phyloP scores from a whole-genome alignment of 345 rosid genomes.

The Citrus sp. region DNA sequence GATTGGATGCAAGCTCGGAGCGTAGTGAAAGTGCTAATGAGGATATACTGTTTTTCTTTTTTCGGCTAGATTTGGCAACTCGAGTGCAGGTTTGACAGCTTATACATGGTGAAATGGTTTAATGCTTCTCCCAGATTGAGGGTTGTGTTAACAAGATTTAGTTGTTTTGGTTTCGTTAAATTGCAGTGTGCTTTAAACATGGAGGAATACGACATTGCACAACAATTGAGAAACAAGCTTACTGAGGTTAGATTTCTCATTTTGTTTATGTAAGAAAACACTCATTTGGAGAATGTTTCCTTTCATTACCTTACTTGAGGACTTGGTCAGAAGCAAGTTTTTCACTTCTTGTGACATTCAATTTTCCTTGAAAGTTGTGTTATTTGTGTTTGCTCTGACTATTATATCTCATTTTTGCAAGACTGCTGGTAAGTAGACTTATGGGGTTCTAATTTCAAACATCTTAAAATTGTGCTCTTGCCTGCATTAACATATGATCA shows the following conservation, averaged over 20 bases:
- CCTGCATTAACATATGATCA: not conserved
- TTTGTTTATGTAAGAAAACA: not conserved
- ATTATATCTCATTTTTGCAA: not conserved
- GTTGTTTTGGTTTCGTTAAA: slow-evolving; percentile 13
- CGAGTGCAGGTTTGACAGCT: slow-evolving; percentile 73
- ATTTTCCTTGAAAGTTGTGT: not conserved
- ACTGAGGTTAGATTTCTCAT: slow-evolving; percentile 55
- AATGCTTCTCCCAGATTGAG: not conserved
- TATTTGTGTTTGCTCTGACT: not conserved
- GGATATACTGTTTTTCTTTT: slow-evolving; percentile 86
- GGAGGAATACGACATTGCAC: slow-evolving; percentile 88
- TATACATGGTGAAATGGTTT: not conserved
- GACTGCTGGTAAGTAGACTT: not conserved
- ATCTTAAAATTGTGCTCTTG: slow-evolving; percentile 5
- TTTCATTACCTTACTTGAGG: not conserved
- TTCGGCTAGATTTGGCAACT: slow-evolving; percentile 80
- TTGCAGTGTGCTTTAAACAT: slow-evolving; percentile 78
- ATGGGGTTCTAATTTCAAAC: not conserved
- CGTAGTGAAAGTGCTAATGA: slow-evolving; percentile 88
- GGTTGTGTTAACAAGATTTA: slow-evolving; percentile 12
- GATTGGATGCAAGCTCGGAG: slow-evolving; percentile 57
- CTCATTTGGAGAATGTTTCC: not conserved
- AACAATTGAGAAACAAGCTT: slow-evolving; percentile 79
- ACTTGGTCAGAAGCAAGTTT: not conserved
- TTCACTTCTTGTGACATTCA: not conserved